phyloP scores from a whole-genome alignment of 1,284 basidiomycete species.

The Pholiota adiposa region DNA sequence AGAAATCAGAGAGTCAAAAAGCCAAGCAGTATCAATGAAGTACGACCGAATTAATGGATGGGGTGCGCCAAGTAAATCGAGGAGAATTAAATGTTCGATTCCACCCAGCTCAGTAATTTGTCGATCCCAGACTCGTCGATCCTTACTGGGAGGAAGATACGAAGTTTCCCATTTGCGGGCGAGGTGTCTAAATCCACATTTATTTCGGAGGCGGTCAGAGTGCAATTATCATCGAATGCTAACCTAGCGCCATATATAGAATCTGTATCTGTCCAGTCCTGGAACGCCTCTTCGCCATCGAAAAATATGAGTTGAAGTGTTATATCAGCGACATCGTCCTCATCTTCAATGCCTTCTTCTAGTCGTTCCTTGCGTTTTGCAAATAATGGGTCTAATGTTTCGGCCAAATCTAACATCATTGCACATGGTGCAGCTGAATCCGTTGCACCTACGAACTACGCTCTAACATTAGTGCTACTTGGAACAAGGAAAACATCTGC shows the following conservation, averaged over 20 bases:
- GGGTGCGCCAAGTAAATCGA: conserved; percentile 85
- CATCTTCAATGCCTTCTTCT: conserved; percentile 63
- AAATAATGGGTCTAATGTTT: conserved; percentile 75
- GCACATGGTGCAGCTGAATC: conserved; percentile 97
- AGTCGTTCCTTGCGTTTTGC: conserved; percentile 62
- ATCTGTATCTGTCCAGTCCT: conserved; percentile 87
- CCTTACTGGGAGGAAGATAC: conserved; percentile 63
- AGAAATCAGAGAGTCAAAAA: conserved; percentile 76
- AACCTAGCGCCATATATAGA: conserved; percentile 95
- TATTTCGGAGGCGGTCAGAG: conserved; percentile 10
- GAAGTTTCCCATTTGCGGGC: conserved; percentile 81
- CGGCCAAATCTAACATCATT: conserved; percentile 89
- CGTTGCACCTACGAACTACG: conserved; percentile 94
- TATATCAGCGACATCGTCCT: conserved; percentile 79
- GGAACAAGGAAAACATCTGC: conserved; percentile 17
- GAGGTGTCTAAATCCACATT: conserved; percentile 66
- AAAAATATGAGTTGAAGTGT: conserved; percentile 97
- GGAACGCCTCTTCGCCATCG: conserved; percentile 98
- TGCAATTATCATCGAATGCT: too few relatives aligned
- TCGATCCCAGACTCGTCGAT: conserved; percentile 61
- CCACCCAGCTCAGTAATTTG: conserved; percentile 69
- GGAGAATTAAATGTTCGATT: conserved; percentile 88
- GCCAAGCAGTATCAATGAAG: conserved; percentile 90
- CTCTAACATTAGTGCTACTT: conserved; percentile 6
- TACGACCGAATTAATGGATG: conserved; percentile 78